Conservation (phyloP, 148 eudicot species). For the Dysphania ambrosioides region DNA sequence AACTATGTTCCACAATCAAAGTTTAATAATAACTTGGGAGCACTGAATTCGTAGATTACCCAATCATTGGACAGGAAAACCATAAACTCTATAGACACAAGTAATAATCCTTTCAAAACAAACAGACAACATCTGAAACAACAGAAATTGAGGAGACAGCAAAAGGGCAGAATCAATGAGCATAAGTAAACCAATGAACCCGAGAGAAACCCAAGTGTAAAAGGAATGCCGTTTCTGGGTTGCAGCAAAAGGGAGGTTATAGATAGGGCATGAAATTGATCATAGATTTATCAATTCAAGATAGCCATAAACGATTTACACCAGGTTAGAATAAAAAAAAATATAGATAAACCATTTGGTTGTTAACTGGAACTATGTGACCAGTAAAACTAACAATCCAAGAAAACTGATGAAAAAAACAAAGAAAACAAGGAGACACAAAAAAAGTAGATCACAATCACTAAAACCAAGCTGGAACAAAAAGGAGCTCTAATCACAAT, state of each 20-base stretch:
- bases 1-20: not conserved
- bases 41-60: not conserved
- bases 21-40: not conserved
- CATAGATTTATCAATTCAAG: not conserved
- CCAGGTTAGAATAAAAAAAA: not conserved
- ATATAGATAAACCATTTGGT: not conserved
- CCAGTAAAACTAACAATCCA: too few species aligned
- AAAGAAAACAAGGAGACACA: not conserved
- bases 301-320: not conserved
- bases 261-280: not conserved
- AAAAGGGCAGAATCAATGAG: not conserved
- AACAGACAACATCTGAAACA: not conserved
- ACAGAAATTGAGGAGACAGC: not conserved
- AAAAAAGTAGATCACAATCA: not conserved
- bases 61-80: not conserved
- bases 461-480: not conserved
- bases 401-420: not conserved
- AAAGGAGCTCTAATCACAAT: not conserved
- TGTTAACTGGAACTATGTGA: too few species aligned
- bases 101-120: not conserved
- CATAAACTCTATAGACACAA: not conserved
- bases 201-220: not conserved
- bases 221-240: slow-evolving; percentile 1
- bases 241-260: slow-evolving; percentile 7
- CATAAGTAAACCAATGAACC: not conserved